Evolutionary conservation across 352 stramenopile genomes (phyloP), one percentile per base, ranked within the genome.

Genomic region (Phytophthora constricta): DNA sequence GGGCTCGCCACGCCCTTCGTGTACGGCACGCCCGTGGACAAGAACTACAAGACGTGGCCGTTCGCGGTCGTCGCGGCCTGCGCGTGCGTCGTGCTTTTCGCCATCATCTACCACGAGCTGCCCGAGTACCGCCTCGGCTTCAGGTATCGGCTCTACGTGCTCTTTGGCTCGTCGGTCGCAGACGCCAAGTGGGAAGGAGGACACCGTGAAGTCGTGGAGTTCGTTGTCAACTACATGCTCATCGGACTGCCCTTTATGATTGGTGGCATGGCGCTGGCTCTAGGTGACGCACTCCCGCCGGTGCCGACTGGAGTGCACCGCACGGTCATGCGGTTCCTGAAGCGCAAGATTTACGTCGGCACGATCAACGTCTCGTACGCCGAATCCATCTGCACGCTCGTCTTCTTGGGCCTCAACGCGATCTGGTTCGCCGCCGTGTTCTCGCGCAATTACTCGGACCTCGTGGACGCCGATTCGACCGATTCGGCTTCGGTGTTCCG

Each of bases 401-500:
- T 90, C 48, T 94, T 93, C 61, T 69, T 92, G 33, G 86, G 84
- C 7, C 62, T 94, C 22, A 94, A 94, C 52, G 68, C 86, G 14
- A 83, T 94, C 65, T 94, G 86, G 86, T 94, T 94, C 59, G 70
- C 86, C 16, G 80, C 86, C 33, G 70, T 90, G n/a, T 93, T 91
- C 62, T 88, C 80, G n/a, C 80, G 86, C 60, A 84, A 90, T 55
- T 87, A 81, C 39, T 48, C 54, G 1, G 67, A 70, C 25, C 71
- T 92, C 5, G 79, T 88, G 11, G 77, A 87, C 8, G 71, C 73
- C 8, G 79, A 80, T 5, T 74, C 74, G 0, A 77, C 71, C 0
- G 84, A 92, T 42, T 47, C n/a, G 7, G 50, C 72, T 2, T 77
- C 75, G 2, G 72, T 82, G 5, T 78, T 91, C 59, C 70, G 62